phyloP scores from a whole-genome alignment of 768 basidiomycete species.

The Trametes punicea region DNA sequence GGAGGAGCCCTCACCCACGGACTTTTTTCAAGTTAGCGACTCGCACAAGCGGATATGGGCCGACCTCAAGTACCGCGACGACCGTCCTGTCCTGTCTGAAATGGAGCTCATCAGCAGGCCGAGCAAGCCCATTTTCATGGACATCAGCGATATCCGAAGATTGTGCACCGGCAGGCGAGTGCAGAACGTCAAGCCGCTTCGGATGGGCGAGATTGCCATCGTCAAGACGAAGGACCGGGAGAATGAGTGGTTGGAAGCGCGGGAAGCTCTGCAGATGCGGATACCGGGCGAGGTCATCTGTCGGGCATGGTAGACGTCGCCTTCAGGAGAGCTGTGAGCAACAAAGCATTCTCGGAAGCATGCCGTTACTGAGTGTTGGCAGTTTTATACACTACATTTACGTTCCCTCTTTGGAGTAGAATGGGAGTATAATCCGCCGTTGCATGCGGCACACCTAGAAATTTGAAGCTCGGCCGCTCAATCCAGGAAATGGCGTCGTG shows the following conservation, averaged over 20 bases:
- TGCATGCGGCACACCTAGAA: no score
- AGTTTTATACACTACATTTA: not conserved
- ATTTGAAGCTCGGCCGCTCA: no score
- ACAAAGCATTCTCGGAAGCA: no score
- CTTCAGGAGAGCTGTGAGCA: not conserved
- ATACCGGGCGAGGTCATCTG: constrained; percentile 86
- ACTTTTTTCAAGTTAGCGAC: constrained; percentile 57
- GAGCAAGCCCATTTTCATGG: constrained; percentile 76
- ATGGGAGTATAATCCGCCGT: not conserved
- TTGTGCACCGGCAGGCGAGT: constrained; percentile 83
- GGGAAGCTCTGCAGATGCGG: constrained; percentile 81
- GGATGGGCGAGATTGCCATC: constrained; percentile 91
- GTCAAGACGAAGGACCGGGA: constrained; percentile 69
- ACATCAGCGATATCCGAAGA: constrained; percentile 63
- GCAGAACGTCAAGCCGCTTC: constrained; percentile 76
- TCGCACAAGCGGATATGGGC: constrained; percentile 87
- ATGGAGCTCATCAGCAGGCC: constrained; percentile 87
- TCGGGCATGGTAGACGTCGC: constrained; percentile 51
- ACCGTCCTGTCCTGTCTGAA: constrained; percentile 73
- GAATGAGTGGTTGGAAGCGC: constrained; percentile 86
- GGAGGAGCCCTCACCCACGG: constrained; percentile 56
- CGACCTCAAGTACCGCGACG: constrained; percentile 89
- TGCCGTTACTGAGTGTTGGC: no score
- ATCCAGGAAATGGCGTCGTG: no score
- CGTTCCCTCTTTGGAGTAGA: not conserved